Evolutionary conservation across 2,329 filamentous ascomycete genomes (phyloP).

Genomic region (Lizonia empirigonia): DNA sequence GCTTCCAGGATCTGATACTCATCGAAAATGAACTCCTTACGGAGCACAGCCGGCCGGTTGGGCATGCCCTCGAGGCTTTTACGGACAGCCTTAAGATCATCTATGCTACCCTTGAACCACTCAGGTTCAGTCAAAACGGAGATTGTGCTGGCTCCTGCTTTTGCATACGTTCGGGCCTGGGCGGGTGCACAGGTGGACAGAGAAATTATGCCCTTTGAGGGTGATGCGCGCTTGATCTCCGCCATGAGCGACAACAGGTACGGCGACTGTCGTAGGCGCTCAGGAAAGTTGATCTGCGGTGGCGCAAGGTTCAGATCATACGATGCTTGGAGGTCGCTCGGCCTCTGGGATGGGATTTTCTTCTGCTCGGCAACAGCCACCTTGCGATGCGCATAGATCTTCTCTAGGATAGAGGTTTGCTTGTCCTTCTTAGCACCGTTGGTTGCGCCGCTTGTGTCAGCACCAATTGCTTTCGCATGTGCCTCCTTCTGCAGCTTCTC

Average conservation of each 20-base stretch:
- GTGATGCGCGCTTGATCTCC: slow-evolving; percentile 95
- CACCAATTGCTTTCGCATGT: slow-evolving; percentile 42
- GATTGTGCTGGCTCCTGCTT: slow-evolving; percentile 94
- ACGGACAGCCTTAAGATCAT: slow-evolving; percentile 85
- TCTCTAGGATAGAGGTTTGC: slow-evolving; percentile 85
- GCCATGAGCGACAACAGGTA: slow-evolving; percentile 94
- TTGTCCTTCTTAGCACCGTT: slow-evolving; percentile 54
- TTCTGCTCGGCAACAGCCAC: slow-evolving; percentile 80
- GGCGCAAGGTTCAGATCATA: slow-evolving; percentile 86
- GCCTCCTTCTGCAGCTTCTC: slow-evolving; percentile 56
- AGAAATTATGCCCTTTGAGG: slow-evolving; percentile 94
- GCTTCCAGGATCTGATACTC: slow-evolving; percentile 98
- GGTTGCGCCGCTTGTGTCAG: slow-evolving; percentile 28
- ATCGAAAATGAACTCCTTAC: slow-evolving; percentile 97
- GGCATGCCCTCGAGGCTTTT: slow-evolving; percentile 89
- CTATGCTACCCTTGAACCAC: slow-evolving; percentile 98
- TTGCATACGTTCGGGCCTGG: slow-evolving; percentile 88
- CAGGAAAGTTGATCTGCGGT: slow-evolving; percentile 78
- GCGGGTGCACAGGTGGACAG: slow-evolving; percentile 84
- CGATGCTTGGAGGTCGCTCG: slow-evolving; percentile 80
- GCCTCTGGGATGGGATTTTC: slow-evolving; percentile 80
- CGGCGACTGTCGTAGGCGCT: slow-evolving; percentile 78
- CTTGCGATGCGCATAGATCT: slow-evolving; percentile 84
- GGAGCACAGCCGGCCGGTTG: slow-evolving; percentile 86
- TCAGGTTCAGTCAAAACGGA: slow-evolving; percentile 98